Evolutionary conservation across 2,329 filamentous ascomycete genomes (phyloP), one percentile per base, ranked within the genome.

Genomic region (Penicillium nordicum): DNA sequence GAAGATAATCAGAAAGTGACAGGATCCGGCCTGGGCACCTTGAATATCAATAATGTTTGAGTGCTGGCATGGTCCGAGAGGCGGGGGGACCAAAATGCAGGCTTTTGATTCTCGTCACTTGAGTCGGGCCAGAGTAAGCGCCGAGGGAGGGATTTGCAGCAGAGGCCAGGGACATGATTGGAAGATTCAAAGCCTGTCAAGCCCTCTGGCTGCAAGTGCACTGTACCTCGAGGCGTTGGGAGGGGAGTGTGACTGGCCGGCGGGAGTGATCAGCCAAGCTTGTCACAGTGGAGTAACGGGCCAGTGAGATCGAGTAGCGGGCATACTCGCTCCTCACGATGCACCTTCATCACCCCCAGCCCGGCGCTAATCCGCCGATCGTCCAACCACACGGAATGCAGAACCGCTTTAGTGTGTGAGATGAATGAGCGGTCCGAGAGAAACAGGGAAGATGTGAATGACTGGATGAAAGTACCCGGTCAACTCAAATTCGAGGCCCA

Each of bases 231-330:
- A 55, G 37, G 45, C 21, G 57, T 46, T 38, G 41, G 55, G 53
- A 30, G 42, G 32, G 5, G 40, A 38, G 30, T 57, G 57, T 69
- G 66, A 71, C 66, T 70, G 68, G 69, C 56, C 53, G 55, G 49
- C 41, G 23, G 47, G 53, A 51, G 57, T 61, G 56, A 62, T 63
- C 57, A 58, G 62, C 59, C 67, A 62, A 66, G 63, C 64, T 69
- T 68, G 65, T 72, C 70, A 72, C 70, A 69, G 68, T 66, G 69
- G 69, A 63, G 64, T 41, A 51, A 34, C 27, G 9, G 52, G 50
- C 64, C 63, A 64, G 61, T 65, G 10, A 63, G 48, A 66, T 59
- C 55, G 57, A 44, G 30, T 18, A 49, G 37, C 2, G 48, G 32
- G 36, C 54, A 42, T 46, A 34, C 14, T 55, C 46, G 32, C 53